Percentiles rank a stretch among this genome's conserved stretches.
These are phyloP conservation scores for Fusarium irregulare DNA, from an alignment of 2,329 filamentous ascomycete species.

Conservation along the genomic window DNA sequence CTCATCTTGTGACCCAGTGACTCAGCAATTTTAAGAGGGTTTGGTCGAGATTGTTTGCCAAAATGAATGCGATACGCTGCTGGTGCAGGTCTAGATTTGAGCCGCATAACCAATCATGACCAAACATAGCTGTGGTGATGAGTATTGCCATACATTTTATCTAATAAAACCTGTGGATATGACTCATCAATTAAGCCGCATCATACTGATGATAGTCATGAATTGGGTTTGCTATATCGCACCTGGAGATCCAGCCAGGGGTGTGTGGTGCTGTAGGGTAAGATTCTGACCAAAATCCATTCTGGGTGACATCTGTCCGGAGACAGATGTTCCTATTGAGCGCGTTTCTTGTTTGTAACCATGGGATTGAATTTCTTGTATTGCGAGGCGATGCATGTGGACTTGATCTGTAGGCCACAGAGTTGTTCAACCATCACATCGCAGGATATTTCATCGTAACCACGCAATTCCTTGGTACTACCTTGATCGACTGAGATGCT, in stretches of 20 bases:
- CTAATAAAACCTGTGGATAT: not conserved
- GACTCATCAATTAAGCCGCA: not conserved
- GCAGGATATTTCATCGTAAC: not conserved
- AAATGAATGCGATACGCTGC: not conserved
- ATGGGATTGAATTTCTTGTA: too few relatives aligned
- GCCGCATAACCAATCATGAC: not conserved
- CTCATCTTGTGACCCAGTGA: not conserved
- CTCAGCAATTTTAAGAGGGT: not conserved
- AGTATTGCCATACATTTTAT: not conserved
- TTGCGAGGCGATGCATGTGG: too few relatives aligned
- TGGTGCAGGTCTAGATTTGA: not conserved
- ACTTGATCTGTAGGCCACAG: not conserved
- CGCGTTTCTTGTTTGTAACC: too few relatives aligned
- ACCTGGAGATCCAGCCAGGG: not conserved
- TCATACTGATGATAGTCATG: not conserved
- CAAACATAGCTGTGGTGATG: not conserved
- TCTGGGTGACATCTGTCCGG: too few relatives aligned
- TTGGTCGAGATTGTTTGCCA: not conserved
- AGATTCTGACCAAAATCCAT: too few relatives aligned
- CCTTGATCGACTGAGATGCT: too few relatives aligned
- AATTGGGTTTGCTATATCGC: not conserved
- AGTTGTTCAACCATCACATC: not conserved
- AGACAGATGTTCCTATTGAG: too few relatives aligned
- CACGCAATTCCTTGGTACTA: not conserved
- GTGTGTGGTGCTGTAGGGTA: not conserved